Evolutionary conservation across 192 early-diverging fungal genomes (phyloP).

Genomic region (Coemansia sp.): DNA sequence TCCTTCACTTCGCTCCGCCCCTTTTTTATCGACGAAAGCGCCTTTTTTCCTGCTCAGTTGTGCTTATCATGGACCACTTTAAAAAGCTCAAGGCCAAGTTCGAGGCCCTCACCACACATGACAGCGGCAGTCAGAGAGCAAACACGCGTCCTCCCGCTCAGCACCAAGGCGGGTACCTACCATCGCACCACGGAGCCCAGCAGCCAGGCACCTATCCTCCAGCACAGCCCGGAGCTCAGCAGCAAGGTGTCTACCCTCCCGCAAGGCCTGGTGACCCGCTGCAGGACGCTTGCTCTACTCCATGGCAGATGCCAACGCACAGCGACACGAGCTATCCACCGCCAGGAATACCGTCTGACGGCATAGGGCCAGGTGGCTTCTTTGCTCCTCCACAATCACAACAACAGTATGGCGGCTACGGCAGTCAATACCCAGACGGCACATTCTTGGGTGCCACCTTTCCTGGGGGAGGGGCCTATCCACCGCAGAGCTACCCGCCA

Average conservation of each 20-base stretch:
- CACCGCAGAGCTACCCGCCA: constrained; percentile 10
- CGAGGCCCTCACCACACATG: constrained; percentile 24
- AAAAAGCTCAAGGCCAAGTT: constrained; percentile 43
- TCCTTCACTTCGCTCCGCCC: neutral
- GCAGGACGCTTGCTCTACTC: neutral
- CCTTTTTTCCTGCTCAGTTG: neutral
- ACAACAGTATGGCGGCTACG: neutral
- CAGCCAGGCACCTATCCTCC: neutral
- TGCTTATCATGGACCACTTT: constrained; percentile 18
- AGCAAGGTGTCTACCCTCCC: neutral
- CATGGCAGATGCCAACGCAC: constrained; percentile 1
- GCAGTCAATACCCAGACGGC: neutral
- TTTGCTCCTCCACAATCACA: constrained; percentile 16
- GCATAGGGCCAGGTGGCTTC: constrained; percentile 26
- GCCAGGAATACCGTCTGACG: neutral
- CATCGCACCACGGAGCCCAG: neutral
- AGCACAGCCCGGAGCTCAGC: neutral
- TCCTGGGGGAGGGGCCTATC: neutral
- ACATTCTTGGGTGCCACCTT: neutral
- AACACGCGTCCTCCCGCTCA: neutral
- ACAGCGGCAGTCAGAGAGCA: neutral
- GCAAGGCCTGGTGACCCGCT: neutral
- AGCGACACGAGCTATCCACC: neutral
- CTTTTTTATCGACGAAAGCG: neutral
- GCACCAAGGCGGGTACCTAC: neutral